Conservation (phyloP, 257 asterid genomes). For the Solanum paucissectum region DNA sequence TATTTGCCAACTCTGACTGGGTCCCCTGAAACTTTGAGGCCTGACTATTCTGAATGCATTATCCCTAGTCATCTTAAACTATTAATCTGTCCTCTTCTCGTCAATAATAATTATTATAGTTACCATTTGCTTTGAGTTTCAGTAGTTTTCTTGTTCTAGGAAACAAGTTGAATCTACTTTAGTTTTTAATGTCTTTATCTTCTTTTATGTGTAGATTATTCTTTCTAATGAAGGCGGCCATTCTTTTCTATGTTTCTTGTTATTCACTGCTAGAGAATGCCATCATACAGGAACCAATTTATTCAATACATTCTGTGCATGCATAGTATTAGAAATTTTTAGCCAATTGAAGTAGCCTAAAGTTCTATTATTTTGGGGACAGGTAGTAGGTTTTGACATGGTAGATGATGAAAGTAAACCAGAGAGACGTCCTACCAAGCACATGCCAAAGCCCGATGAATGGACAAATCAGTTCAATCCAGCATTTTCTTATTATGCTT, state of each 20-base stretch:
- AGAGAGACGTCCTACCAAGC: conserved; percentile 94
- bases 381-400: conserved; percentile 94
- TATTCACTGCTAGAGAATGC: background rate
- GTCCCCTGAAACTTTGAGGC: background rate
- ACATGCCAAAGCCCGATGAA: conserved; percentile 86
- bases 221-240: no score
- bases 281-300: background rate
- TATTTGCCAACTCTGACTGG: background rate
- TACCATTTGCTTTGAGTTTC: background rate
- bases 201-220: background rate
- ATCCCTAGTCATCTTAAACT: background rate
- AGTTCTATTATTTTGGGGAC: conserved; percentile 4
- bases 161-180: background rate
- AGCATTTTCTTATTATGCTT: conserved; percentile 90
- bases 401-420: conserved; percentile 99
- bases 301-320: background rate
- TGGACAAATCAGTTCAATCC: conserved; percentile 95
- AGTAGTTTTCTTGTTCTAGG: background rate
- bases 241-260: background rate
- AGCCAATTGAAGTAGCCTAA: background rate
- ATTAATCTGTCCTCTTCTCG: background rate
- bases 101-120: background rate
- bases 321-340: background rate
- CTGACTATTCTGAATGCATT: background rate
- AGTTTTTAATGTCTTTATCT: background rate